Evolutionary conservation across 1,284 basidiomycete genomes (phyloP).

Genomic region (Apiotrichum gamsii): DNA sequence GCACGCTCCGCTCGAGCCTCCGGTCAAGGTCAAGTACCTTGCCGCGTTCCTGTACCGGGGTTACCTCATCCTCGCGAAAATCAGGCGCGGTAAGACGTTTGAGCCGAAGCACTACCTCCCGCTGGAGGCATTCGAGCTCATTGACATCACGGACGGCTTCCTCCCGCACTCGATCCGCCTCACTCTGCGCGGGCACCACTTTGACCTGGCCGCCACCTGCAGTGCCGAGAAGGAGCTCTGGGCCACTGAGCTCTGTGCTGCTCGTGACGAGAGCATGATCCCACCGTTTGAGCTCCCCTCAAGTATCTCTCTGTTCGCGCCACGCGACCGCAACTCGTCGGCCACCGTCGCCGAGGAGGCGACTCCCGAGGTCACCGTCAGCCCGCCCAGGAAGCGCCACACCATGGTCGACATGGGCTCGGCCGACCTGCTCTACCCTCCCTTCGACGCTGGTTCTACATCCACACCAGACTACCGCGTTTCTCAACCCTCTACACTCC

Average conservation of each 20-base stretch:
- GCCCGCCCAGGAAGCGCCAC: conserved; percentile 6
- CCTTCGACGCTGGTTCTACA: background rate
- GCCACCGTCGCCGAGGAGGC: background rate
- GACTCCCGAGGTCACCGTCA: background rate
- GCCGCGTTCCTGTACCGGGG: conserved; percentile 82
- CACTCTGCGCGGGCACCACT: conserved; percentile 58
- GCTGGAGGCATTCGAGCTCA: conserved; percentile 62
- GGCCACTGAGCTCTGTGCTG: conserved; percentile 59
- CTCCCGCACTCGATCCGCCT: conserved; percentile 75
- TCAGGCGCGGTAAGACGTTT: conserved; percentile 69
- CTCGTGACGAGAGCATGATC: conserved; percentile 35
- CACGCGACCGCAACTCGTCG: conserved; percentile 6
- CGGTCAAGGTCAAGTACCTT: conserved; percentile 72
- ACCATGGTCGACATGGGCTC: background rate
- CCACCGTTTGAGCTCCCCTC: conserved; percentile 45
- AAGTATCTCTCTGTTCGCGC: conserved; percentile 24
- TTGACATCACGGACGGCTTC: conserved; percentile 64
- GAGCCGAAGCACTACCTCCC: conserved; percentile 82
- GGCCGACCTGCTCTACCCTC: background rate
- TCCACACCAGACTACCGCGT: conserved; percentile 16
- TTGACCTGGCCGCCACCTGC: conserved; percentile 78
- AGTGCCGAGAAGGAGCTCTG: conserved; percentile 72
- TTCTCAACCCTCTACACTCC: conserved; percentile 46
- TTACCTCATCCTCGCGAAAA: conserved; percentile 79
- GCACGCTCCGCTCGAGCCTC: conserved; percentile 41